Evolutionary conservation across 164 flowering plant species (phyloP).

Genomic region (Houttuynia cordata): DNA sequence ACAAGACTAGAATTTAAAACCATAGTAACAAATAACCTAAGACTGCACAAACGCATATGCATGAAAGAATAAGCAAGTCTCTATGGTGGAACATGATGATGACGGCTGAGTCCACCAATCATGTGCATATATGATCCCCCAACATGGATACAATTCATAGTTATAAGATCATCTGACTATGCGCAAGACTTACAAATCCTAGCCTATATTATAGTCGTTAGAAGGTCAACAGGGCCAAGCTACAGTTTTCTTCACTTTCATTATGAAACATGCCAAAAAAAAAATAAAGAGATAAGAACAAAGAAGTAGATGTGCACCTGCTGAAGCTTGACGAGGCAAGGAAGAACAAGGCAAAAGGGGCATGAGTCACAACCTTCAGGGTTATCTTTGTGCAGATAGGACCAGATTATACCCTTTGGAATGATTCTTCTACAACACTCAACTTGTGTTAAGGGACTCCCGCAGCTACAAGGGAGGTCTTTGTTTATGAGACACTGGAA

Average conservation of each 20-base stretch:
- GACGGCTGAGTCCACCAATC: too few species aligned
- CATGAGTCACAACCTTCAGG: slow-evolving; percentile 97
- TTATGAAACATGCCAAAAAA: too few species aligned
- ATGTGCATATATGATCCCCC: too few species aligned
- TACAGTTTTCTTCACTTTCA: too few species aligned
- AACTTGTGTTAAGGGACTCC: slow-evolving; percentile 86
- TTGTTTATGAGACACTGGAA: slow-evolving; percentile 85
- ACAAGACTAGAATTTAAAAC: background rate
- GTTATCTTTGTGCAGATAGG: slow-evolving; percentile 71
- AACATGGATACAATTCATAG: background rate
- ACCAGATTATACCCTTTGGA: slow-evolving; percentile 81
- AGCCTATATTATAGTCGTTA: too few species aligned
- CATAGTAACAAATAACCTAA: background rate
- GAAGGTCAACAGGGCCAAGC: too few species aligned
- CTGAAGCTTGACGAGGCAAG: slow-evolving; percentile 91
- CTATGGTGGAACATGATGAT: too few species aligned
- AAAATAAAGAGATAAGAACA: too few species aligned
- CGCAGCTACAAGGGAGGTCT: slow-evolving; percentile 84
- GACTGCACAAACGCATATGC: background rate
- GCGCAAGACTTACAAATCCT: too few species aligned
- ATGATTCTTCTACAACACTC: slow-evolving; percentile 82
- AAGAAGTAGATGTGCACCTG: slow-evolving; percentile 36
- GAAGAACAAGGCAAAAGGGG: slow-evolving; percentile 92
- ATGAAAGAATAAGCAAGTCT: background rate
- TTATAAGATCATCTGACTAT: background rate